phyloP scores from a whole-genome alignment of 2,329 filamentous ascomycete genomes.

The Fusarium sp. region DNA sequence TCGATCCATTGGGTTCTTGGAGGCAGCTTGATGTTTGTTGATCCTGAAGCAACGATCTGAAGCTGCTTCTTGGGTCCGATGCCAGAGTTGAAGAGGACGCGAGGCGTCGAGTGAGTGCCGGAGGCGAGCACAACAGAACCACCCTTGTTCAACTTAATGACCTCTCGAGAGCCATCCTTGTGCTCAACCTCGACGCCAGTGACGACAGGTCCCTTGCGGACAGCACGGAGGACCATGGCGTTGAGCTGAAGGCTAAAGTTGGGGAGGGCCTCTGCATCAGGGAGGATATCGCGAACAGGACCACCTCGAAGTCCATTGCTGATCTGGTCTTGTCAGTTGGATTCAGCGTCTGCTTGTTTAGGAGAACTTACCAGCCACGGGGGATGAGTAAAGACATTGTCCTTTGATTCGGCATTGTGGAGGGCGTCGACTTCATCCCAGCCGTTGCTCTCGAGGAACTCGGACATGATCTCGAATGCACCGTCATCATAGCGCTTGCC shows the following conservation, averaged over 20 bases:
- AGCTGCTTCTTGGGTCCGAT: conserved; percentile 74
- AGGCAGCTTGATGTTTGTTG: conserved; percentile 64
- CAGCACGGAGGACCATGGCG: conserved; percentile 72
- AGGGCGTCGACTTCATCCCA: conserved; percentile 74
- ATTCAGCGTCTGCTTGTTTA: no score
- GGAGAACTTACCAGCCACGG: conserved; percentile 62
- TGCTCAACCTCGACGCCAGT: conserved; percentile 75
- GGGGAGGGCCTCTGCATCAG: conserved; percentile 65
- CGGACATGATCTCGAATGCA: conserved; percentile 71
- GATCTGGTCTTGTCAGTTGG: conserved; percentile 58
- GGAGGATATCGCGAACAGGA: conserved; percentile 77
- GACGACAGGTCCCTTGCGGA: conserved; percentile 70
- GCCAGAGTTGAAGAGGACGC: conserved; percentile 69
- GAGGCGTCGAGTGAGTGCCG: conserved; percentile 75
- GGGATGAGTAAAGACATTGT: conserved; percentile 72
- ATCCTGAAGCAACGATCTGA: conserved; percentile 55
- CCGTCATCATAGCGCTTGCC: conserved; percentile 74
- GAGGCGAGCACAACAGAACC: conserved; percentile 76
- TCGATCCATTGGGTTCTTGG: conserved; percentile 65
- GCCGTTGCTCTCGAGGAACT: conserved; percentile 68
- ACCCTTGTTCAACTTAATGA: conserved; percentile 69
- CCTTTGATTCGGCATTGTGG: conserved; percentile 69
- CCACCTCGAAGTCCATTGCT: conserved; percentile 74
- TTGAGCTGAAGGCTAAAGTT: conserved; percentile 76
- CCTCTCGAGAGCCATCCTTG: conserved; percentile 61